phyloP scores from a whole-genome alignment of 2,329 filamentous ascomycete genomes.

The Cryphonectria naterciae region DNA sequence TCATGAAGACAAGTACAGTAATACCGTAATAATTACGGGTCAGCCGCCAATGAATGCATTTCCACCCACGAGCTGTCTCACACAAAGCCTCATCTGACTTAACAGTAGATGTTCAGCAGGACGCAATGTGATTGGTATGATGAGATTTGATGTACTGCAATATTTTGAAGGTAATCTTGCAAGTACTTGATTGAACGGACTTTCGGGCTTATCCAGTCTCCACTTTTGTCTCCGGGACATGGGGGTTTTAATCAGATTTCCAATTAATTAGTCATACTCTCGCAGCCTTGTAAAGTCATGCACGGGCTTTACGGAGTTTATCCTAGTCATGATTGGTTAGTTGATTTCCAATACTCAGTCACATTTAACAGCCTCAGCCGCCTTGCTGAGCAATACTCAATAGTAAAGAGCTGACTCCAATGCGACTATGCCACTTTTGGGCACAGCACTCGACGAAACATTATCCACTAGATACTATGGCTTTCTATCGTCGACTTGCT shows the following conservation, averaged over 20 bases:
- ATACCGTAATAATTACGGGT: no score
- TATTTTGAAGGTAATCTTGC: neutral
- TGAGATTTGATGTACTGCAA: no score
- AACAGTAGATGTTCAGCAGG: no score
- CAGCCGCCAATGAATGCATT: no score
- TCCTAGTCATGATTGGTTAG: neutral
- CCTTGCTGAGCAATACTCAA: constrained; percentile 6
- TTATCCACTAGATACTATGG: neutral
- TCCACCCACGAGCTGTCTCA: no score
- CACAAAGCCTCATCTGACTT: no score
- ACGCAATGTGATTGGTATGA: no score
- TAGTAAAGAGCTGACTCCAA: neutral
- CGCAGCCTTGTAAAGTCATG: neutral
- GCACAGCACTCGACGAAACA: neutral
- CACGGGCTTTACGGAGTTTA: constrained; percentile 4
- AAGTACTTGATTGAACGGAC: neutral
- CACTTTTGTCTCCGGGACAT: neutral
- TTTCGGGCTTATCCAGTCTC: neutral
- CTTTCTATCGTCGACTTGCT: neutral
- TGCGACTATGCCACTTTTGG: neutral
- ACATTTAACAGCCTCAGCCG: neutral
- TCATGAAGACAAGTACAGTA: no score
- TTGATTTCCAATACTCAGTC: constrained; percentile 6
- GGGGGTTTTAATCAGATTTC: neutral
- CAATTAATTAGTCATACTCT: neutral